A percentile compares a stretch with the other conserved stretches of the same genome.
Conservation (phyloP, 169 alveolate species). For the Eimeria praecox region DNA sequence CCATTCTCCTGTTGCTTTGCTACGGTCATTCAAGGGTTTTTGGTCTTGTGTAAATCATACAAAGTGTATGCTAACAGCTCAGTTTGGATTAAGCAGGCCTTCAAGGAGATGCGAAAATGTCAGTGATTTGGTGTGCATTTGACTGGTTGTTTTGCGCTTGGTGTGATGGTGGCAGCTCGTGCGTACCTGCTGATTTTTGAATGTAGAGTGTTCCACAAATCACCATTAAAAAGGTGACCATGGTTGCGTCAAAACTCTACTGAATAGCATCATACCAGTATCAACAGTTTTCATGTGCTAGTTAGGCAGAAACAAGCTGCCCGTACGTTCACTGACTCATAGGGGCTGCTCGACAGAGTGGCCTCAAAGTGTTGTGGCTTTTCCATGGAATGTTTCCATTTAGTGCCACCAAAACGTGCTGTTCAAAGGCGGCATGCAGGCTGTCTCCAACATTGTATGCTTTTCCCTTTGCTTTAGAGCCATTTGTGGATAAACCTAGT, state of each 20-base stretch:
- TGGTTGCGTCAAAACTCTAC: background rate
- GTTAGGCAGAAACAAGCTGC: too few relatives aligned
- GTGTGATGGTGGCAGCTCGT: background rate
- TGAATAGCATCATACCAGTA: background rate
- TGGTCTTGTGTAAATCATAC: background rate
- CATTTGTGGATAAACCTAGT: background rate
- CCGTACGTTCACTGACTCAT: background rate
- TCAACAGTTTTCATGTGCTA: background rate
- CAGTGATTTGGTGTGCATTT: background rate
- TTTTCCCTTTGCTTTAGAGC: background rate
- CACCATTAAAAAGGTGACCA: background rate
- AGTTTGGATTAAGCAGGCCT: background rate
- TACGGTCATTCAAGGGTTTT: too few relatives aligned
- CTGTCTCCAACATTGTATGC: background rate
- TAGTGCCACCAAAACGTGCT: background rate
- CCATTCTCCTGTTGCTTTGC: background rate
- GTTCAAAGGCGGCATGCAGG: background rate
- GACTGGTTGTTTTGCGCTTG: background rate
- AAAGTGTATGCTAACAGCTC: background rate
- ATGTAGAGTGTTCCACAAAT: background rate
- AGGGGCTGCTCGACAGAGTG: background rate
- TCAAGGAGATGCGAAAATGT: background rate
- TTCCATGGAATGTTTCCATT: background rate
- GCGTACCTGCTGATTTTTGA: background rate
- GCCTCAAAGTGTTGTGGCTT: background rate